These are phyloP conservation scores for Alternaria burnsii DNA, from an alignment of 2,329 filamentous ascomycete genomes.

Conservation along the genomic window DNA sequence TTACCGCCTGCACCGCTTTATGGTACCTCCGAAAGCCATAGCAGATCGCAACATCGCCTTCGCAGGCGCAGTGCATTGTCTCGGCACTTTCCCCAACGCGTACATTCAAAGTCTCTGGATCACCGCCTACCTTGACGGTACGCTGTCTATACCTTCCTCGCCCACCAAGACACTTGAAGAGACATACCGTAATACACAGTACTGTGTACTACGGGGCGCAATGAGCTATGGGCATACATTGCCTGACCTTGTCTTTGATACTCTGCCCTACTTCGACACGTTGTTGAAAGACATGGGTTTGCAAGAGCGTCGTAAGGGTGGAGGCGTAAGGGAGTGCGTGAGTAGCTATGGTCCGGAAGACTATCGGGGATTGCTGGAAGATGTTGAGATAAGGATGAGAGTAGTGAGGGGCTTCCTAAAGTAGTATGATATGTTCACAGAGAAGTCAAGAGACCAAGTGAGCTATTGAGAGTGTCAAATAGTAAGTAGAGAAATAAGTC, in stretches of 20 bases:
- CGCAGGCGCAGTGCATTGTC: conserved; percentile 43
- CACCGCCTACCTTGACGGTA: conserved; percentile 68
- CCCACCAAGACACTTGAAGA: conserved; percentile 31
- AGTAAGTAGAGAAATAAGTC: no score
- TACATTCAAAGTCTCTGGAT: conserved; percentile 58
- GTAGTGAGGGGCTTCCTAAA: background rate
- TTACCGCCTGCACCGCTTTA: conserved; percentile 55
- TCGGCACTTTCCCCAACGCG: conserved; percentile 50
- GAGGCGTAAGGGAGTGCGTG: conserved; percentile 29
- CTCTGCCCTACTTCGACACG: conserved; percentile 40
- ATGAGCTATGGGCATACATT: conserved; percentile 71
- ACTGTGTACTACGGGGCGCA: conserved; percentile 76
- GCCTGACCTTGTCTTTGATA: conserved; percentile 54
- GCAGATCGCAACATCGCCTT: conserved; percentile 26
- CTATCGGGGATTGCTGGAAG: conserved; percentile 60
- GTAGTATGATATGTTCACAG: background rate
- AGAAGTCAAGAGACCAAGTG: background rate
- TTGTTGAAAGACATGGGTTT: conserved; percentile 37
- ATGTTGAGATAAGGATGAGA: conserved; percentile 58
- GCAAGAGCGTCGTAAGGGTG: conserved; percentile 27
- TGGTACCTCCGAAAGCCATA: conserved; percentile 44
- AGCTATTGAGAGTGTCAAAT: background rate
- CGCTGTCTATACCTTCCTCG: conserved; percentile 48
- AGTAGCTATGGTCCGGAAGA: conserved; percentile 59
- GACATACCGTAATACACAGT: conserved; percentile 70